Percentiles rank a stretch among this genome's conserved stretches.
Evolutionary conservation across 495 filamentous ascomycete species (phyloP).

Genomic region (Aspergillus haitiensis): DNA sequence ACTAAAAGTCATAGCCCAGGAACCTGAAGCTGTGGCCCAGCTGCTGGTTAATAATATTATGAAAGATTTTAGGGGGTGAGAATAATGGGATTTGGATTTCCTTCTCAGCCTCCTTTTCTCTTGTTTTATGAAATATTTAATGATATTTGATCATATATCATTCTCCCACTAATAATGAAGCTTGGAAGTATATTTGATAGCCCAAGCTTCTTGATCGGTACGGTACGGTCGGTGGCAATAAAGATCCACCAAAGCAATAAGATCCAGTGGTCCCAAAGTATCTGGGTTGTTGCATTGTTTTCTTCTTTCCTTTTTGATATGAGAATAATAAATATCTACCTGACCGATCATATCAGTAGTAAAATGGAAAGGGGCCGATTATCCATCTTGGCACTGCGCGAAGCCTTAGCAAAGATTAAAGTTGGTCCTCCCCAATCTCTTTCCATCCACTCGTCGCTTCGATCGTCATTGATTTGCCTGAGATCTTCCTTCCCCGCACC

Average conservation of each 20-base stretch:
- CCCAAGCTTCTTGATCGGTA: too few relatives aligned
- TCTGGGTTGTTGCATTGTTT: not conserved
- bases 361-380: conserved; percentile 23
- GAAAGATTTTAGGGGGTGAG: too few relatives aligned
- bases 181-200: too few relatives aligned
- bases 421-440: conserved; percentile 25
- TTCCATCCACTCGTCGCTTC: conserved; percentile 22
- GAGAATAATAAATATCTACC: not conserved
- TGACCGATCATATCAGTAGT: conserved; percentile 1
- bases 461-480: conserved; percentile 26
- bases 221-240: too few relatives aligned
- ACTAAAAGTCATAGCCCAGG: conserved; percentile 13
- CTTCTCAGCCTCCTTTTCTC: too few relatives aligned
- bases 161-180: too few relatives aligned
- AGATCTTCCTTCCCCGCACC: conserved; percentile 32
- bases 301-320: not conserved
- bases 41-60: too few relatives aligned
- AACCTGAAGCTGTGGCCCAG: conserved; percentile 3
- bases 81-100: too few relatives aligned
- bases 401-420: conserved; percentile 29
- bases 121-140: too few relatives aligned
- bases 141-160: too few relatives aligned
- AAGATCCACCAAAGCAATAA: too few relatives aligned
- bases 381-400: conserved; percentile 25
- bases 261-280: too few relatives aligned